A percentile compares a stretch with the other conserved stretches of the same genome.
These are phyloP conservation scores for Echinosophora koreensis DNA, from an alignment of 306 rosid species.

Conservation along the genomic window DNA sequence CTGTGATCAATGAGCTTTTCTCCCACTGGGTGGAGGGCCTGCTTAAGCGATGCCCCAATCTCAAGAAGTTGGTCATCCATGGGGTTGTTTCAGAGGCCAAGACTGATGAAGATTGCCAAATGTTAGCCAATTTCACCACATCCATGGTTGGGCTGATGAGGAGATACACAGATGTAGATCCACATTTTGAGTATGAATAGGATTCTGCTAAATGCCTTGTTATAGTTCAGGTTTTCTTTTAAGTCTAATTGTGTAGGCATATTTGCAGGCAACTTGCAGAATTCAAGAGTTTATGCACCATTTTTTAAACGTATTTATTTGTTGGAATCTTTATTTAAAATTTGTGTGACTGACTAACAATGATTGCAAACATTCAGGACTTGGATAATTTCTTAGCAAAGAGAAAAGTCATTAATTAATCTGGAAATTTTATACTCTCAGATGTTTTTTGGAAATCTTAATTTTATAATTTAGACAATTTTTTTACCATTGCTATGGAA, in stretches of 20 bases:
- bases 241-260: conserved; percentile 42
- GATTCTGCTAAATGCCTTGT: conserved; percentile 44
- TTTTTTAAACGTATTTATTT: conserved; percentile 35
- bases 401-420: conserved; percentile 3
- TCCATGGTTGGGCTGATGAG: conserved; percentile 63
- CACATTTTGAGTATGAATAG: conserved; percentile 58
- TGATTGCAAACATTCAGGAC: conserved; percentile 24
- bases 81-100: conserved; percentile 59
- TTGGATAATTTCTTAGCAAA: conserved; percentile 25
- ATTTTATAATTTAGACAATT: background rate
- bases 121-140: conserved; percentile 55
- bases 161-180: conserved; percentile 53
- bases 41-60: conserved; percentile 56
- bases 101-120: conserved; percentile 55
- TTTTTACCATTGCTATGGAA: background rate
- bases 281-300: conserved; percentile 36
- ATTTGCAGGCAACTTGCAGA: conserved; percentile 42
- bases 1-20: conserved; percentile 57
- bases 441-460: background rate
- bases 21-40: conserved; percentile 59
- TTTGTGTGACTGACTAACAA: conserved; percentile 34
- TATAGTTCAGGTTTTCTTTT: conserved; percentile 41
- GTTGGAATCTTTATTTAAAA: conserved; percentile 34
- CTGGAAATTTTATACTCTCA: background rate
- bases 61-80: conserved; percentile 54